Conservation (phyloP, 2,329 filamentous ascomycete species). For the Neopestalotiopsis sp. region DNA sequence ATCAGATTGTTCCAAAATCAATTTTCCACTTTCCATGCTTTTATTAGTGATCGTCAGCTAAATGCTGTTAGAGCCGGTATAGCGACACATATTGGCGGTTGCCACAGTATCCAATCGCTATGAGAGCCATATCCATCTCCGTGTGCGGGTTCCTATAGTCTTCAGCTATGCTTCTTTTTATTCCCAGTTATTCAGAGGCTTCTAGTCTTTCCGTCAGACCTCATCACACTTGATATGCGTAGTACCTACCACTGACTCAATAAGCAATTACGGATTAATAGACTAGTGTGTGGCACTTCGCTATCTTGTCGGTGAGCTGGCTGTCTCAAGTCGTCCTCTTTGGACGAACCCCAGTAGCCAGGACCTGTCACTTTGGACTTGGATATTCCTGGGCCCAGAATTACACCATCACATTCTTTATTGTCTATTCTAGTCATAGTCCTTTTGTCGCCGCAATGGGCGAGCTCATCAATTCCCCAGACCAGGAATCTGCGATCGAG, state of each 20-base stretch:
- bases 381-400: background rate
- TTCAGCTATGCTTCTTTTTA: no score
- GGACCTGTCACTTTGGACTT: background rate
- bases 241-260: background rate
- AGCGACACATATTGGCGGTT: no score
- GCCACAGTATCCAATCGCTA: no score
- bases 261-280: background rate
- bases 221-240: background rate
- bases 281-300: background rate
- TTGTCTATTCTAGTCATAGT: background rate
- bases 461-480: background rate
- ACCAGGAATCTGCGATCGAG: conserved; percentile 23
- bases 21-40: no score
- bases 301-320: background rate
- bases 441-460: background rate
- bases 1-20: no score
- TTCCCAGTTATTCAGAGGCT: no score
- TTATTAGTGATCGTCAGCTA: no score
- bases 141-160: no score
- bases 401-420: background rate
- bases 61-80: no score
- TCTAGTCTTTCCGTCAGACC: background rate
- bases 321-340: background rate
- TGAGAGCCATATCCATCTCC: no score
- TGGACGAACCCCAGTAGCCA: background rate